Evolutionary conservation across 2,329 filamentous ascomycete species (phyloP), one percentile per base, ranked within the genome.

Genomic region (Acephala macrosclerotiorum): DNA sequence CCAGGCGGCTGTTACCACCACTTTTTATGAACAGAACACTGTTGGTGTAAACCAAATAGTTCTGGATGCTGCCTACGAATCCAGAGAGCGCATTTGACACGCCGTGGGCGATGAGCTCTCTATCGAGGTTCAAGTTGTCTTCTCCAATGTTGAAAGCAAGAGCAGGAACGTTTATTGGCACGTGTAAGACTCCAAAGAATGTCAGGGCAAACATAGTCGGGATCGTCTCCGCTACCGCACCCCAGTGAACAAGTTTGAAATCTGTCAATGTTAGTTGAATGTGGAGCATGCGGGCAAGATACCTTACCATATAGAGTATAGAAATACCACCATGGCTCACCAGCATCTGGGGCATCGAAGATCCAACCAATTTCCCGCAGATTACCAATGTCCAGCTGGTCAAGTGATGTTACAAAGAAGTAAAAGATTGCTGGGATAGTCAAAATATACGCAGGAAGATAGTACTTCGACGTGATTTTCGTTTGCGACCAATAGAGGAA

Each of bases 31-130:
- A 98, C 64, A 99, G 89, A n/a, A 97, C 87, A 69, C 94, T 97
- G 77, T 99, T 99, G 65, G 95, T 95, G 75, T 98, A 99, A 0
- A 99, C 96, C 1, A 99, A 86, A 75, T 99, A 99, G 77, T 99
- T 99, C 79, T 96, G 86, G 66, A 99, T 96, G 75, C 94, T 97
- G 14, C 96, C 96, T 14, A 88, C 83, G 68, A 90, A 87, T 2
- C 96, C 96, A 9, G 95, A 98, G 12, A 98, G 73, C 20, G 94
- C 91, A 79, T 99, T 99, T 1, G 95, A 97, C 71, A 96, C 87
- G 1, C 96, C 96, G 74, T 99, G 96, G 51, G 97, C 89, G 74
- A 94, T 93, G 25, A 99, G 84, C 77, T 99, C 96, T 68, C 92
- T 89, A 75, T 99, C 93, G 58, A 99, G 87, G 75, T 96, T 90